Evolutionary conservation across 768 basidiomycete species (phyloP), one percentile per base, ranked within the genome.

Genomic region (Psilocybe subaeruginosa): DNA sequence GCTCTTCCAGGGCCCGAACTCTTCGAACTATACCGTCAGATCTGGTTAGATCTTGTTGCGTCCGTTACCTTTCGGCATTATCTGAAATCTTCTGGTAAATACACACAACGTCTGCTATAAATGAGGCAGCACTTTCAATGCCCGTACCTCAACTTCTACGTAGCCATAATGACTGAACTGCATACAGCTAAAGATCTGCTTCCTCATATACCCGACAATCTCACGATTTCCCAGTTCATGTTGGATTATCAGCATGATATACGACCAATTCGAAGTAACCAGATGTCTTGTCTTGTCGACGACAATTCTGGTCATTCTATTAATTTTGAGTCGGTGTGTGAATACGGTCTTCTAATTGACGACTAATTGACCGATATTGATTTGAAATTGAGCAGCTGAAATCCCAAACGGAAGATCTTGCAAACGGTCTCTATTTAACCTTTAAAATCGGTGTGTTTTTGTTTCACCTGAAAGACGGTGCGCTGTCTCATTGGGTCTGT

Each of bases 171-270:
- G 72, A 62, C 69, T 37, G 70, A 69, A 47, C 69, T 77, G 56
- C 67, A 69, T 54, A 57, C 64, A 50, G 51, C 64, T 43, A 57
- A 73, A 9, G 54, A 56, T 23, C 19, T 55, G 11, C 67, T 81
- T 50, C 75, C 76, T 54, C 65, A 66, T 41, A 79, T 85, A 49
- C 86, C 86, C n/a, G 83, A 85, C 55, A 72, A 86, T 70, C 67
- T 87, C 23, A 84, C 82, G 4, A 68, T 87, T 1, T 77, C 85
- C 0, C 83, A 86, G 61, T 88, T 88, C 64, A 78, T 87, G 69
- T 72, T 88, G 29, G 81, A 85, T 61, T 74, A 74, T 23, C 69
- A 78, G 48, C 83, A 85, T 56, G 74, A 77, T 1, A 60, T 81
- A 43, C 75, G 74, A n/a, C 81, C 84, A 0, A 56, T 61, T 2